Base-by-base conservation (phyloP, 2,329 filamentous ascomycete species). In the Aphanoascus verrucosus region DNA sequence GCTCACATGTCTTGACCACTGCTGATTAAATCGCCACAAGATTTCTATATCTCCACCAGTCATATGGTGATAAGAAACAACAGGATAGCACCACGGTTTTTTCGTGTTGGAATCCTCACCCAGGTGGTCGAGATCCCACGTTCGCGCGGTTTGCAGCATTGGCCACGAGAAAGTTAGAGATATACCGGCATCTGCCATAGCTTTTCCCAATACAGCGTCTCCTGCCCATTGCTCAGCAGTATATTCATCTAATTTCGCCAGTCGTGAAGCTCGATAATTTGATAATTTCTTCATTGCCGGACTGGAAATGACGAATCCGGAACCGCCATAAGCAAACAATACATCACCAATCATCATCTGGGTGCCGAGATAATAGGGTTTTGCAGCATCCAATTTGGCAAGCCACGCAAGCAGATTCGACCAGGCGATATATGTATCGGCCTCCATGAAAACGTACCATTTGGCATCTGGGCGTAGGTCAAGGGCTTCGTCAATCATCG, bases 391-490 rank as follows among this genome's bases (percentile, higher is more conserved):
- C 57, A 77, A 73, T 19, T 72, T 67, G 15, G 68, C 66, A 19
- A 82, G 69, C 77, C 77, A 82, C 20, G 70, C 65, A 14, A 80
- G 60, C 40, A 81, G 59, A 32, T 77, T 78, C 34, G 71, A 66
- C 69, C 78, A 78, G 8, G 78, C 67, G 40, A 81, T 63, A 58
- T 78, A 81, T 0, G 78, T 81, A 60, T 82, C 79, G 0, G 77
- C 74, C 58, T 81, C 79, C 45, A 80, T 73, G 62, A 82, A 82
- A 53, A 80, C 67, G 56, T 74, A 82, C 79, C 79, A 82, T 52
- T 75, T 76, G 43, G 74, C 73, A 23, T 77, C 65, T 1, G 74
- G 73, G 37, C 67, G 65, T 56, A 69, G 57, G 19, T 63, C 62
- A 41, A 73, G 68, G 0, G 76, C 71, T 59, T 75, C 72, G 59